phyloP scores from a whole-genome alignment of 139 green algal genomes.

The Ostreobium quekettii region DNA sequence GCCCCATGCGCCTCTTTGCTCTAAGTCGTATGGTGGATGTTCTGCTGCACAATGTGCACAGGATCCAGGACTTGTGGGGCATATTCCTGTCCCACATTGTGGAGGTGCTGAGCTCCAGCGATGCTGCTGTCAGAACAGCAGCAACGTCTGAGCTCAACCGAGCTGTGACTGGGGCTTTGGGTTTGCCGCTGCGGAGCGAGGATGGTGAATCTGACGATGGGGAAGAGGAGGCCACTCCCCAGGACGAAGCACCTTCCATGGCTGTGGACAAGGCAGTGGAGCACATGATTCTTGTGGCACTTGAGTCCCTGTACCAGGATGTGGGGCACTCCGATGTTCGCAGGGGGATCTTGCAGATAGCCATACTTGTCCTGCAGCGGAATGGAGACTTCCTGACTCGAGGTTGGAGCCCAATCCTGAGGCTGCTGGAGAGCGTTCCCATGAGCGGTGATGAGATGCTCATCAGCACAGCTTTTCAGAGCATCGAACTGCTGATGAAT shows the following conservation, averaged over 20 bases:
- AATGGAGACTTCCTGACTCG: conserved; percentile 61
- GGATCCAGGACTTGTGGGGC: conserved; percentile 64
- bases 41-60: conserved; percentile 51
- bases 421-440: conserved; percentile 63
- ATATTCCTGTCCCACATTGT: conserved; percentile 69
- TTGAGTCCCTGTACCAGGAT: conserved; percentile 58
- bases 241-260: background rate
- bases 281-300: conserved; percentile 68
- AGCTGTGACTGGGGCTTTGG: conserved; percentile 48
- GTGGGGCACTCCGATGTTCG: conserved; percentile 53
- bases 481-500: conserved; percentile 50
- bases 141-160: conserved; percentile 58
- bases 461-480: conserved; percentile 61
- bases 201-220: background rate
- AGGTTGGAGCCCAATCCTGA: conserved; percentile 69
- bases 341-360: conserved; percentile 55
- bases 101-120: conserved; percentile 45
- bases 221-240: background rate
- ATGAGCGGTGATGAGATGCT: conserved; percentile 31
- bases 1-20: conserved; percentile 36
- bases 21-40: conserved; percentile 66
- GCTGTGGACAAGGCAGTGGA: conserved; percentile 40
- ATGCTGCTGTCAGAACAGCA: conserved; percentile 30
- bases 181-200: background rate
- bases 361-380: conserved; percentile 61